Conservation (phyloP, 2,329 filamentous ascomycete species). For the Cladosporium cucumerinum region DNA sequence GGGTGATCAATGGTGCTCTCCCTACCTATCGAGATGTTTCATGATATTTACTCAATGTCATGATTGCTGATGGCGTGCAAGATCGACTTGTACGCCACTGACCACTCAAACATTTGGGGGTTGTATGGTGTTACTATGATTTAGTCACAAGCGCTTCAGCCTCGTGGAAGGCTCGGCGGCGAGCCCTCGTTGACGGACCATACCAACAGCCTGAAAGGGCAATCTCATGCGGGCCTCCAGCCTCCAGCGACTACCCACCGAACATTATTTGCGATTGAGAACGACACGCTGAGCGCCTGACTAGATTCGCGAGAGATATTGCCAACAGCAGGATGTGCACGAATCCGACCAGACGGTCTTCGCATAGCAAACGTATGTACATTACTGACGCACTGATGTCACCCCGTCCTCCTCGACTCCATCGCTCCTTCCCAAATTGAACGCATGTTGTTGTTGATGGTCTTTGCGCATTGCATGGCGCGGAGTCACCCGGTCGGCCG, state of each 20-base stretch:
- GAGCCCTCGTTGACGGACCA: not conserved
- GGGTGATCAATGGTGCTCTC: not conserved
- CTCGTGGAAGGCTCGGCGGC: not conserved
- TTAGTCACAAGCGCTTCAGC: not conserved
- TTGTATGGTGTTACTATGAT: not conserved
- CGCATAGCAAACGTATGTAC: not conserved
- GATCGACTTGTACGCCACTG: not conserved
- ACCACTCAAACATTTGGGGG: not conserved
- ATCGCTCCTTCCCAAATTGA: slow-evolving; percentile 2
- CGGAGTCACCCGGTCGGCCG: not conserved
- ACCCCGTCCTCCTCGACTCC: not conserved
- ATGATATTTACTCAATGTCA: not conserved
- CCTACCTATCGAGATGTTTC: not conserved
- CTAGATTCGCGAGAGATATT: not conserved
- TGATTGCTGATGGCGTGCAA: not conserved
- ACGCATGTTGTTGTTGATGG: not conserved
- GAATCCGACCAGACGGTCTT: not conserved
- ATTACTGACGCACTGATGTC: not conserved
- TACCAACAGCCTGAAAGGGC: not conserved
- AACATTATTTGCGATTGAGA: not conserved
- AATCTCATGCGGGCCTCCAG: not conserved
- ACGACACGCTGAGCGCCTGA: not conserved
- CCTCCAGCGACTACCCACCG: not conserved
- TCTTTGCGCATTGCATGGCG: not conserved
- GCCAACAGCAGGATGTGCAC: not conserved